These are phyloP conservation scores for Ehretia macrophylla DNA, from an alignment of 257 asterid species.

Conservation along the genomic window DNA sequence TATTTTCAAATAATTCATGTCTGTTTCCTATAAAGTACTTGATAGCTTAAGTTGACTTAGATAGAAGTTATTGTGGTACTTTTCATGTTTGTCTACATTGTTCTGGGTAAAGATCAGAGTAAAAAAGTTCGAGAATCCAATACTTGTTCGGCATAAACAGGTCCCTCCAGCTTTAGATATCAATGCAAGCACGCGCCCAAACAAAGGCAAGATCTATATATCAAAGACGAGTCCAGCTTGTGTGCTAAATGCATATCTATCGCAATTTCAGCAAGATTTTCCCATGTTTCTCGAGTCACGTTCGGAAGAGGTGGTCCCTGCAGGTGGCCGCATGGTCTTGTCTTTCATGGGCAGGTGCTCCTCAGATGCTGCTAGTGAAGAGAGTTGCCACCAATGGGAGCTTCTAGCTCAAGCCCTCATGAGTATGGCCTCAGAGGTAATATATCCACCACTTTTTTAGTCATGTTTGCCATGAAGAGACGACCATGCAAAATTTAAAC, in stretches of 20 bases:
- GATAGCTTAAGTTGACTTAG: too few relatives aligned
- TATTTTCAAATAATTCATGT: too few relatives aligned
- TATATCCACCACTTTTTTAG: too few relatives aligned
- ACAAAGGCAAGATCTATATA: conserved; percentile 66
- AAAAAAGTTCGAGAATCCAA: too few relatives aligned
- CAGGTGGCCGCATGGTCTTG: conserved; percentile 63
- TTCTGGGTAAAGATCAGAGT: too few relatives aligned
- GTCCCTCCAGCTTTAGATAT: conserved; percentile 31
- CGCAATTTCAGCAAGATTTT: conserved; percentile 52
- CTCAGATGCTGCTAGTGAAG: conserved; percentile 36
- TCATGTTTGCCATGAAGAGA: too few relatives aligned
- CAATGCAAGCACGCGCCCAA: conserved; percentile 16
- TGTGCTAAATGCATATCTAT: conserved; percentile 38
- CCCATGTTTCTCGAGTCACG: conserved; percentile 42
- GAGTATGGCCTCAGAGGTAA: conserved; percentile 49
- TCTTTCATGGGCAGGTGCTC: conserved; percentile 54
- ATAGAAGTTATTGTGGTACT: too few relatives aligned
- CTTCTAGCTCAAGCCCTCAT: conserved; percentile 52
- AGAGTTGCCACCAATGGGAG: conserved; percentile 65
- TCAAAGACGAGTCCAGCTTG: conserved; percentile 44
- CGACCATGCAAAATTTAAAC: too few relatives aligned
- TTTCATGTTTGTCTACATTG: too few relatives aligned
- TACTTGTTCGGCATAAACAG: conserved; percentile 15
- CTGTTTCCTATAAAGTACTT: too few relatives aligned
- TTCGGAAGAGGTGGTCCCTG: conserved; percentile 48